These are phyloP conservation scores for Boletus speciosus DNA, from an alignment of 768 basidiomycete species.

Conservation along the genomic window DNA sequence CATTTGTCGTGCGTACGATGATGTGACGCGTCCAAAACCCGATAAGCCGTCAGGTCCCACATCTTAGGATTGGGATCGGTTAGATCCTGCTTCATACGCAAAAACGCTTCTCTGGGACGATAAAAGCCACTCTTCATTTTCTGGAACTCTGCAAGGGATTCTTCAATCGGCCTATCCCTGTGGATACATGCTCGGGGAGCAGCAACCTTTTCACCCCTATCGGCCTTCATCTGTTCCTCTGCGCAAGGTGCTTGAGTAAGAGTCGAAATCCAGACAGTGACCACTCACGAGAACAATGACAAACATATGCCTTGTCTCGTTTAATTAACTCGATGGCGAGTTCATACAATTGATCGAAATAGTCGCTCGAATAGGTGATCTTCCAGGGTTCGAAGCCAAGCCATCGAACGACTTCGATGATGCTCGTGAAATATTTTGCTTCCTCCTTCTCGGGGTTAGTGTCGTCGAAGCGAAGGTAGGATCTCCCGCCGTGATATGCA, in stretches of 20 bases:
- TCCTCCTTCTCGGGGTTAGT: constrained; percentile 99
- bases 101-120: constrained; percentile 84
- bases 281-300: constrained; percentile 87
- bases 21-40: constrained; percentile 86
- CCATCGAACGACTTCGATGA: constrained; percentile 94
- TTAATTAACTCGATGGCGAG: constrained; percentile 86
- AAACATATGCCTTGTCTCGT: constrained; percentile 91
- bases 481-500: constrained; percentile 86
- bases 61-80: constrained; percentile 93
- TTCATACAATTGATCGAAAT: constrained; percentile 84
- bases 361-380: constrained; percentile 98
- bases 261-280: background rate
- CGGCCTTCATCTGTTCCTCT: constrained; percentile 91
- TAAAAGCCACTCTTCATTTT: constrained; percentile 91
- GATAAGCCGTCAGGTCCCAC: constrained; percentile 99
- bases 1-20: constrained; percentile 92
- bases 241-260: constrained; percentile 7
- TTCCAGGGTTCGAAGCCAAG: constrained; percentile 97
- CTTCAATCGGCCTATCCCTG: constrained; percentile 77
- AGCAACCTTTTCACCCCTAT: constrained; percentile 82
- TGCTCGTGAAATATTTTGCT: constrained; percentile 92
- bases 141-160: constrained; percentile 85
- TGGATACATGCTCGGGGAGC: constrained; percentile 84
- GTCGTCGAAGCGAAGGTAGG: constrained; percentile 95
- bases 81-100: constrained; percentile 97